Percentiles rank a stretch among this genome's conserved stretches.
Evolutionary conservation across 2,329 filamentous ascomycete genomes (phyloP).

Genomic region (Hypoxylon sp.): DNA sequence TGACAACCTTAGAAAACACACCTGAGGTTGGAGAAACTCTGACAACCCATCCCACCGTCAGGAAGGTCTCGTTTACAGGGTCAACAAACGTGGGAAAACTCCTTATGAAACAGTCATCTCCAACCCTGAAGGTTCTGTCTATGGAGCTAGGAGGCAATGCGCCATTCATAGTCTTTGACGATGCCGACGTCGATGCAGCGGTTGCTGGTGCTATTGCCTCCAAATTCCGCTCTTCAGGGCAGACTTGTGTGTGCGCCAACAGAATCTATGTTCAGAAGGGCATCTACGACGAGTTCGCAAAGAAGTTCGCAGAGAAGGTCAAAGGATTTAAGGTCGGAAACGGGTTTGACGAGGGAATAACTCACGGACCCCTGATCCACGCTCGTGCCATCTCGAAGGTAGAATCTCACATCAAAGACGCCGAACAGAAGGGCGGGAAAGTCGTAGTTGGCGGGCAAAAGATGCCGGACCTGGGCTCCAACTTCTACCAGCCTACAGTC

Average conservation of each 20-base stretch:
- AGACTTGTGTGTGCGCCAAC: constrained; percentile 94
- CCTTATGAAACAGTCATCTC: constrained; percentile 88
- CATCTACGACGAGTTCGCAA: constrained; percentile 78
- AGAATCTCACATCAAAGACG: constrained; percentile 80
- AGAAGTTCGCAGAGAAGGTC: constrained; percentile 75
- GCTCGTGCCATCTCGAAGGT: constrained; percentile 82
- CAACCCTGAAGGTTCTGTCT: constrained; percentile 82
- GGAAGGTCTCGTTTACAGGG: constrained; percentile 95
- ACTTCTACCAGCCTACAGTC: constrained; percentile 92
- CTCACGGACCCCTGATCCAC: constrained; percentile 87
- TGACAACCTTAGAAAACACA: constrained; percentile 83
- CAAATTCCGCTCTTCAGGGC: constrained; percentile 94
- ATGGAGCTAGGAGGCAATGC: constrained; percentile 95
- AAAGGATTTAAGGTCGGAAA: constrained; percentile 77
- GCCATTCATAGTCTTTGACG: constrained; percentile 96
- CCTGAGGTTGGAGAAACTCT: constrained; percentile 78
- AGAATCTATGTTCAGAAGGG: constrained; percentile 80
- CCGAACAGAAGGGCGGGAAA: constrained; percentile 77
- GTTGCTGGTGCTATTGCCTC: constrained; percentile 82
- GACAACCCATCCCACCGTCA: constrained; percentile 77
- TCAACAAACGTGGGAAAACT: constrained; percentile 73
- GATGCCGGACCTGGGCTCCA: constrained; percentile 76
- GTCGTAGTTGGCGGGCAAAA: constrained; percentile 78
- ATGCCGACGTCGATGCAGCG: constrained; percentile 86
- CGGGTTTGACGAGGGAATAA: constrained; percentile 74